A percentile compares a stretch with the other conserved stretches of the same genome.
These are phyloP conservation scores for Fraxinus cuspidata DNA, from an alignment of 257 asterid genomes.

Conservation along the genomic window DNA sequence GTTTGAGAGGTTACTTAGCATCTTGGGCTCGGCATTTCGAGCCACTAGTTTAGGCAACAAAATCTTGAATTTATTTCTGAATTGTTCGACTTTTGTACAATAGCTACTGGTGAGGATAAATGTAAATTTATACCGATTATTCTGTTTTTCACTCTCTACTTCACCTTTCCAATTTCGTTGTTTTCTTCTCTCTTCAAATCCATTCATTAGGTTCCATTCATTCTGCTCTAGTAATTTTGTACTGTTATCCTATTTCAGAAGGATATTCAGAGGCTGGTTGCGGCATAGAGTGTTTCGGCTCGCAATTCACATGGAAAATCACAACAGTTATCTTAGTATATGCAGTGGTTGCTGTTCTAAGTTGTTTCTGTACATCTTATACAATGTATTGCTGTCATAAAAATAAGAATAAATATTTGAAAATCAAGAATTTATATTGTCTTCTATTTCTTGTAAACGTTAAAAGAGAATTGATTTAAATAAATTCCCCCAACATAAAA, in stretches of 20 bases:
- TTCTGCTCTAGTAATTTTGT: background rate
- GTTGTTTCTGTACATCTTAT: background rate
- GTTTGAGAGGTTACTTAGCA: background rate
- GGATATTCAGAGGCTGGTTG: constrained; percentile 68
- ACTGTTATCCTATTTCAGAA: constrained; percentile 43
- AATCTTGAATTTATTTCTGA: too few species aligned
- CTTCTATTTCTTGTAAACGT: background rate
- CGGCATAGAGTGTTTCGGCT: constrained; percentile 32
- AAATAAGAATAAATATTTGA: background rate
- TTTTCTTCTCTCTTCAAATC: background rate
- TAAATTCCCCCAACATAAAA: too few species aligned
- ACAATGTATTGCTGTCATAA: background rate
- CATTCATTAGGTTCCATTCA: background rate
- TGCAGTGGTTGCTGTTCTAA: background rate
- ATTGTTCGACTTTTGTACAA: too few species aligned
- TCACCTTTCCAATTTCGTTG: background rate
- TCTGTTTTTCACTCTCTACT: background rate
- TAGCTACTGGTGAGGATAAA: background rate
- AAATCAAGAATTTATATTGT: background rate
- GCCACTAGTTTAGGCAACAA: constrained; percentile 1
- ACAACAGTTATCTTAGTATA: background rate
- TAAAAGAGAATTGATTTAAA: too few species aligned
- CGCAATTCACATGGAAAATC: background rate
- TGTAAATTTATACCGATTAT: background rate
- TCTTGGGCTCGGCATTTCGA: background rate